Conservation (phyloP, 495 filamentous ascomycete species). For the Penicillium parvum region DNA sequence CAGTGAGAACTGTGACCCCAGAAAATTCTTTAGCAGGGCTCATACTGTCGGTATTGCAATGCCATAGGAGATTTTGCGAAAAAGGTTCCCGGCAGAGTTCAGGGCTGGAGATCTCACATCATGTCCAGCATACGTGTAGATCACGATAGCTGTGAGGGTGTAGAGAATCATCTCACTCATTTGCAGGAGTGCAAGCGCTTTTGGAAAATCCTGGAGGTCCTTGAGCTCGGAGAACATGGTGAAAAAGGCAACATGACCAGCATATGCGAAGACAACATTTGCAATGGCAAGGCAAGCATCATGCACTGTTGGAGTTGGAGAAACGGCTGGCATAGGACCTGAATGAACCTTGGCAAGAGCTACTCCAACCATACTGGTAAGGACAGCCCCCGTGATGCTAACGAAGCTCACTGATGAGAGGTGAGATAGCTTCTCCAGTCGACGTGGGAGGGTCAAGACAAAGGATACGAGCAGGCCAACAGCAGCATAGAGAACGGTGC, state of each 20-base stretch:
- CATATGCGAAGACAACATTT: constrained; percentile 44
- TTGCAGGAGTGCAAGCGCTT: constrained; percentile 61
- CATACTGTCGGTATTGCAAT: constrained; percentile 65
- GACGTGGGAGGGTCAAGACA: constrained; percentile 60
- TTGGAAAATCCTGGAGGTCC: constrained; percentile 58
- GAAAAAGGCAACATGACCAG: constrained; percentile 69
- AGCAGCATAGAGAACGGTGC: constrained; percentile 63
- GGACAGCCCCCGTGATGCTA: constrained; percentile 67
- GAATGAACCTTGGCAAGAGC: constrained; percentile 22
- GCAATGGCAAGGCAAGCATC: constrained; percentile 29
- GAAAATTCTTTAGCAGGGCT: no score
- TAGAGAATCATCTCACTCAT: constrained; percentile 63
- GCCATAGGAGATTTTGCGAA: constrained; percentile 70
- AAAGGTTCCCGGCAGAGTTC: constrained; percentile 52
- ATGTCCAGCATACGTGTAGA: constrained; percentile 69
- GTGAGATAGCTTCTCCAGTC: constrained; percentile 52
- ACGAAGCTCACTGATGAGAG: constrained; percentile 51
- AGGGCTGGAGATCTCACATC: constrained; percentile 69
- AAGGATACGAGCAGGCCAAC: constrained; percentile 61
- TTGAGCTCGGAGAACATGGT: constrained; percentile 73
- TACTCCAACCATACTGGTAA: constrained; percentile 56
- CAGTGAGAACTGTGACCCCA: no score
- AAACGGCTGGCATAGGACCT: constrained; percentile 15
- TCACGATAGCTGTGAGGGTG: constrained; percentile 37
- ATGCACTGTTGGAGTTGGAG: constrained; percentile 20